A percentile compares a stretch with the other conserved stretches of the same genome.
These are phyloP conservation scores for Flagelloscypha sp. DNA, from an alignment of 768 basidiomycete genomes.

Conservation along the genomic window DNA sequence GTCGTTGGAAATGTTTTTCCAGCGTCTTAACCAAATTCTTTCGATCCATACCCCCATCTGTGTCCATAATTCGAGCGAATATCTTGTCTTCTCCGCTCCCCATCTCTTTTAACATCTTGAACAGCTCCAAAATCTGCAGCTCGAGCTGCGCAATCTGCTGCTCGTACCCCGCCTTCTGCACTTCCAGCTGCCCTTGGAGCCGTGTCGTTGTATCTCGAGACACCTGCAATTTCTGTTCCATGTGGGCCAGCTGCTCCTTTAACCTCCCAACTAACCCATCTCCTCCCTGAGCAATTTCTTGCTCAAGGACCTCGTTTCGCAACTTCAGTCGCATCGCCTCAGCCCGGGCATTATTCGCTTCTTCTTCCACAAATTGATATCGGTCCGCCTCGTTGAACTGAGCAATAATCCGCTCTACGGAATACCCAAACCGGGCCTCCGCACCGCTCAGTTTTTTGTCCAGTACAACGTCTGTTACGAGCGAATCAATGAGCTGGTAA, in stretches of 20 bases:
- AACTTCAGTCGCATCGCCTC: slow-evolving; percentile 57
- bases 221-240: slow-evolving; percentile 72
- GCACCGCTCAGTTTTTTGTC: slow-evolving; percentile 84
- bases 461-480: slow-evolving; percentile 86
- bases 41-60: slow-evolving; percentile 62
- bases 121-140: slow-evolving; percentile 87
- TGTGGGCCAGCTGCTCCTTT: slow-evolving; percentile 55
- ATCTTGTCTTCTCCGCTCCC: slow-evolving; percentile 67
- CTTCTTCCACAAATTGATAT: slow-evolving; percentile 68
- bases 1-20: slow-evolving; percentile 75
- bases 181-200: slow-evolving; percentile 68
- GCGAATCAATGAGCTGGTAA: slow-evolving; percentile 84
- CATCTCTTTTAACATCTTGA: slow-evolving; percentile 86
- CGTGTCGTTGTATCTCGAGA: slow-evolving; percentile 73
- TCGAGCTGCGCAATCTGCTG: slow-evolving; percentile 85
- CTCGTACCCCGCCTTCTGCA: slow-evolving; percentile 73
- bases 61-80: slow-evolving; percentile 70
- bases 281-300: slow-evolving; percentile 70
- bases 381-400: slow-evolving; percentile 88
- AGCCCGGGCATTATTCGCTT: slow-evolving; percentile 60
- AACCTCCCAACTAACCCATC: slow-evolving; percentile 81
- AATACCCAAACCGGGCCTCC: slow-evolving; percentile 78
- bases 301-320: slow-evolving; percentile 78
- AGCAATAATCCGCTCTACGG: slow-evolving; percentile 81
- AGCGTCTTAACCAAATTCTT: slow-evolving; percentile 72